phyloP scores from a whole-genome alignment of 2,329 filamentous ascomycete species.

The Sclerotiophoma versabilis region DNA sequence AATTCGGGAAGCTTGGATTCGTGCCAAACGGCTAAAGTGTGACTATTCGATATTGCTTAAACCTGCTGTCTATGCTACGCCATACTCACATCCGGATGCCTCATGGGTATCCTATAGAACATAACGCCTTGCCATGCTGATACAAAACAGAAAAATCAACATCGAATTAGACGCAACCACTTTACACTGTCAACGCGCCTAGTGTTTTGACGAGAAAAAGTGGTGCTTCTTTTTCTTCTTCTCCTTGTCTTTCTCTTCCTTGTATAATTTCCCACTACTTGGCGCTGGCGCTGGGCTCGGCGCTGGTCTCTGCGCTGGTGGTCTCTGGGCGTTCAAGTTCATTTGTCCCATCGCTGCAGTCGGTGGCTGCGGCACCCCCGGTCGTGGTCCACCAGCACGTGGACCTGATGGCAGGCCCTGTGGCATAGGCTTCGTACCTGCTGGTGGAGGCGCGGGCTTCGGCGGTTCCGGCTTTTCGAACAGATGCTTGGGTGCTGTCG shows the following conservation, averaged over 20 bases:
- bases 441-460: slow-evolving; percentile 61
- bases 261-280: slow-evolving; percentile 28
- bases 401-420: slow-evolving; percentile 42
- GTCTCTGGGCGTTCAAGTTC: slow-evolving; percentile 38
- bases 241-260: slow-evolving; percentile 38
- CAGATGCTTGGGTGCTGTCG: slow-evolving; percentile 83
- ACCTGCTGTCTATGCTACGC: slow-evolving; percentile 11
- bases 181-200: slow-evolving; percentile 9
- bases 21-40: background rate
- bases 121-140: slow-evolving; percentile 17
- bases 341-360: slow-evolving; percentile 45
- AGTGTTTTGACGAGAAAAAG: slow-evolving; percentile 56
- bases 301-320: slow-evolving; percentile 22
- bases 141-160: slow-evolving; percentile 6
- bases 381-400: slow-evolving; percentile 22
- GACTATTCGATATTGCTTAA: slow-evolving; percentile 3
- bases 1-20: background rate
- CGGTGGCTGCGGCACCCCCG: slow-evolving; percentile 38
- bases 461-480: slow-evolving; percentile 74
- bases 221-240: slow-evolving; percentile 66
- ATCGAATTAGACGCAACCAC: background rate
- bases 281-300: slow-evolving; percentile 24
- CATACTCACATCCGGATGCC: background rate
- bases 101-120: slow-evolving; percentile 11
- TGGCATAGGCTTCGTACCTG: slow-evolving; percentile 49